Conservation (phyloP, 1,284 basidiomycete species). For the Trichosporon ovoides region DNA sequence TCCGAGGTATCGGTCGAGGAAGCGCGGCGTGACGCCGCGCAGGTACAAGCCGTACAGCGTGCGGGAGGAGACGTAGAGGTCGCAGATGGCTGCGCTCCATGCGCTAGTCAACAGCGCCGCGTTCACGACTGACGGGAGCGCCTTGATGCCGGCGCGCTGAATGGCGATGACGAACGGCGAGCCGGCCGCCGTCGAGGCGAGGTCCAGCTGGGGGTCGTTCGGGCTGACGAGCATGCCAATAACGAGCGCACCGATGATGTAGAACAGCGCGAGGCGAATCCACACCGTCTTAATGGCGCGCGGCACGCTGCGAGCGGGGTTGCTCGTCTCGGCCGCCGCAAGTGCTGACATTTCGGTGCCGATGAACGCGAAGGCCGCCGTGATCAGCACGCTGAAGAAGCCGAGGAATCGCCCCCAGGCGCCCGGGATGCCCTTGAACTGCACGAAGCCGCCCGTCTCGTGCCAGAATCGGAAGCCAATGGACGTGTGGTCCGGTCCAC, state of each 20-base stretch:
- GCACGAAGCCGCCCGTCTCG: conserved; percentile 49
- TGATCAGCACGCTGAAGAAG: conserved; percentile 16
- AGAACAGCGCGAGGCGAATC: conserved; percentile 59
- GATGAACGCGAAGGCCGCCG: conserved; percentile 18
- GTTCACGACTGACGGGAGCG: conserved; percentile 60
- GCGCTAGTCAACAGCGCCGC: conserved; percentile 58
- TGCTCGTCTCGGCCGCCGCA: conserved; percentile 50
- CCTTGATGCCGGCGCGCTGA: conserved; percentile 65
- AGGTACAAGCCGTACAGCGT: conserved; percentile 55
- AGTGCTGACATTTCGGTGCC: conserved; percentile 48
- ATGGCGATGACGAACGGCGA: conserved; percentile 74
- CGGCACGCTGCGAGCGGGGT: conserved; percentile 67
- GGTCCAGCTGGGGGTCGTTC: conserved; percentile 56
- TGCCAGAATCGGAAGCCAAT: conserved; percentile 52
- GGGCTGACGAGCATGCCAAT: conserved; percentile 74
- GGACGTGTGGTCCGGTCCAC: conserved; percentile 45
- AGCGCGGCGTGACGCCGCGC: conserved; percentile 62
- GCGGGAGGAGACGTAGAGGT: conserved; percentile 55
- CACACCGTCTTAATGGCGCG: conserved; percentile 71
- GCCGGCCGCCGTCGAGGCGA: conserved; percentile 60
- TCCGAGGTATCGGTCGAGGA: conserved; percentile 18
- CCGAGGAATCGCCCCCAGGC: conserved; percentile 35
- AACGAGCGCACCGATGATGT: conserved; percentile 58
- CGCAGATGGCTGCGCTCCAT: conserved; percentile 56
- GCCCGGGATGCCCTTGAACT: conserved; percentile 52